Base-by-base conservation (phyloP, 768 basidiomycete genomes). In the Tricholoma matsutake region DNA sequence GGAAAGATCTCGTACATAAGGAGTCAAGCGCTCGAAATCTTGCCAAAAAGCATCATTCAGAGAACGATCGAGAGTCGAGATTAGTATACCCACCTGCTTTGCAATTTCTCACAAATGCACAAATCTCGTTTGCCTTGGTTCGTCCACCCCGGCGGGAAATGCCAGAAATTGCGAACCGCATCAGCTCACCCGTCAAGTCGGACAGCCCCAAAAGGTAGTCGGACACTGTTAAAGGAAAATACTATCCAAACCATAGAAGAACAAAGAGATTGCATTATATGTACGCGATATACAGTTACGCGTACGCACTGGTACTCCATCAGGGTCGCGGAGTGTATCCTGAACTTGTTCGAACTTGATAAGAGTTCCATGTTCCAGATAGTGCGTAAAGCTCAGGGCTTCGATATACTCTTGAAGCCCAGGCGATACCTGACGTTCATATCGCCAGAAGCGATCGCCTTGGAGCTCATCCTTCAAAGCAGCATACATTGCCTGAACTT, bases 381-480 rank as follows among this genome's bases (percentile, higher is more conserved):
- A 98, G 72, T 95, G 84, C 0, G 91, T 82, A 70, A 98, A 95
- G 67, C 92, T 89, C 59, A 94, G 76, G 1, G 92, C 95, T 73
- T 98, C 97, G 64, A 98, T 92, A 74, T 94, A 98, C 75, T 98
- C 97, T 73, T 98, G 95, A 29, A 98, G 74, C 3, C 96, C 87
- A 1, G 89, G 86, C 6, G 90, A 91, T 58, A 92, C 76, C 63
- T 88, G 83, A 34, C 83, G 82, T 67, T 90, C 83, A 71, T 89
- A 86, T 53, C 86, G 81, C 91, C 93, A 94, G 73, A 88, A 94
- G 37, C 76, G 80, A 54, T 88, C 86, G 10, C 84, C 87, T 39
- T 74, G 74, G 8, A 96, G 74, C 62, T 94, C 89, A 2, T 75
- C 73, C 59, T 78, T 76, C 60, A 97, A 78, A 22, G 73, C 71